Percentiles rank a stretch among this genome's conserved stretches.
These are phyloP conservation scores for Entrophospora sp. DNA, from an alignment of 192 early-diverging fungal genomes.

Conservation along the genomic window DNA sequence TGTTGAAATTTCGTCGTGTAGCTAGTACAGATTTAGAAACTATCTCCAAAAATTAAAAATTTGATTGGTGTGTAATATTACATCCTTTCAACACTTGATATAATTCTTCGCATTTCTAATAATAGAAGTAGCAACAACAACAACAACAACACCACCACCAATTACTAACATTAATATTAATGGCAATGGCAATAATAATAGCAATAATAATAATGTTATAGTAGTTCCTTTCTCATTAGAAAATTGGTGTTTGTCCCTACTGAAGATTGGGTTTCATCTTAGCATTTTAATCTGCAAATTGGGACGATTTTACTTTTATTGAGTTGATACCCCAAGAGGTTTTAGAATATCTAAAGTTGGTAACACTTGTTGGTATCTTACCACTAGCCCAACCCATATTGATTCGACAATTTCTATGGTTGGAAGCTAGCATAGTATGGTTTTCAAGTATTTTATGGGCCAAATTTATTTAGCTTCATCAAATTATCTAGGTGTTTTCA, in stretches of 20 bases:
- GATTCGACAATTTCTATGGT: slow-evolving; percentile 52
- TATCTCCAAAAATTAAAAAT: neutral
- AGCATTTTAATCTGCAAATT: slow-evolving; percentile 63
- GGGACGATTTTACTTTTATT: slow-evolving; percentile 56
- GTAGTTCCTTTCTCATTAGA: slow-evolving; percentile 27
- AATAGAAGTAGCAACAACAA: too few relatives aligned
- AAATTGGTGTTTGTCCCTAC: slow-evolving; percentile 59
- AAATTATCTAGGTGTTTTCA: slow-evolving; percentile 26
- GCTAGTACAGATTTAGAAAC: neutral
- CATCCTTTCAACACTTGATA: slow-evolving; percentile 40
- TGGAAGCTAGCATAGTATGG: slow-evolving; percentile 59
- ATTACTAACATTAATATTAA: too few relatives aligned
- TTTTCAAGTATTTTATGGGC: slow-evolving; percentile 61
- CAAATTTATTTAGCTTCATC: slow-evolving; percentile 53
- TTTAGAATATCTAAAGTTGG: slow-evolving; percentile 39
- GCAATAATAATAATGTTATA: too few relatives aligned
- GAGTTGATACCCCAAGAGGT: slow-evolving; percentile 50
- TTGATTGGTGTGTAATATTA: slow-evolving; percentile 18
- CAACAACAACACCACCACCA: too few relatives aligned
- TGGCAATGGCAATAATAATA: too few relatives aligned
- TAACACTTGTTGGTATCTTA: slow-evolving; percentile 33
- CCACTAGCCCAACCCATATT: slow-evolving; percentile 43
- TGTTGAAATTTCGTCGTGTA: too few relatives aligned
- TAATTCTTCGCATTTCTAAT: too few relatives aligned
- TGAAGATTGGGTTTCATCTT: slow-evolving; percentile 58